These are phyloP conservation scores for Hygrophoropsis aurantiaca DNA, from an alignment of 768 basidiomycete genomes.

Conservation along the genomic window DNA sequence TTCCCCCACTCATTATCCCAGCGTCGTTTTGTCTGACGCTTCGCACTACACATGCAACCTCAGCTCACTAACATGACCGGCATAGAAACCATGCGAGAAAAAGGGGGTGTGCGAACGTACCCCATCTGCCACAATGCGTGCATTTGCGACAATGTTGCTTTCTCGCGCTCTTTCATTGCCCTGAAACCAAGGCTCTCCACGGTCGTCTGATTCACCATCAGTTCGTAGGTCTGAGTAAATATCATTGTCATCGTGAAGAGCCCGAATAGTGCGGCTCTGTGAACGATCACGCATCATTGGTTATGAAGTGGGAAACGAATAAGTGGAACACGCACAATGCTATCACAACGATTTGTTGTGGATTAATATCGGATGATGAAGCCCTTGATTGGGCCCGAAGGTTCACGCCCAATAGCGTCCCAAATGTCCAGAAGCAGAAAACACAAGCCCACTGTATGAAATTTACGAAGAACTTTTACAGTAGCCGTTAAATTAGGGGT, in stretches of 20 bases:
- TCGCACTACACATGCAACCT: conserved; percentile 41
- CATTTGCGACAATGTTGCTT: conserved; percentile 45
- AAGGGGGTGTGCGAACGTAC: conserved; percentile 37
- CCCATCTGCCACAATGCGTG: conserved; percentile 53
- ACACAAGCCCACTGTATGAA: conserved; percentile 66
- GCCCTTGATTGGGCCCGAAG: conserved; percentile 30
- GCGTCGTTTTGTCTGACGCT: conserved; percentile 38
- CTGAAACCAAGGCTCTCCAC: conserved; percentile 70
- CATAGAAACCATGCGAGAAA: background rate
- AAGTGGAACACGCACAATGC: conserved; percentile 68
- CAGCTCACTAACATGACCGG: too few species aligned
- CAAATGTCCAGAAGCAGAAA: conserved; percentile 63
- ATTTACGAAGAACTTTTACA: conserved; percentile 74
- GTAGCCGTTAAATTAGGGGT: conserved; percentile 7
- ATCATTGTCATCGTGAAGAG: conserved; percentile 66
- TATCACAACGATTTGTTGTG: conserved; percentile 72
- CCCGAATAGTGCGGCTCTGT: conserved; percentile 67
- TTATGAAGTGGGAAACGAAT: background rate
- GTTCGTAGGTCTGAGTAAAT: conserved; percentile 58
- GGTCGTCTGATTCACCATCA: conserved; percentile 68
- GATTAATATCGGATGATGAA: conserved; percentile 43
- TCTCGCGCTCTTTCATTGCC: conserved; percentile 66
- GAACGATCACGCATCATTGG: background rate
- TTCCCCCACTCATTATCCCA: conserved; percentile 87
- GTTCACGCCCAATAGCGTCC: conserved; percentile 56